Percentiles rank a stretch among this genome's conserved stretches.
Conservation (phyloP, 2,329 filamentous ascomycete species). For the Leptographium galeiforme region DNA sequence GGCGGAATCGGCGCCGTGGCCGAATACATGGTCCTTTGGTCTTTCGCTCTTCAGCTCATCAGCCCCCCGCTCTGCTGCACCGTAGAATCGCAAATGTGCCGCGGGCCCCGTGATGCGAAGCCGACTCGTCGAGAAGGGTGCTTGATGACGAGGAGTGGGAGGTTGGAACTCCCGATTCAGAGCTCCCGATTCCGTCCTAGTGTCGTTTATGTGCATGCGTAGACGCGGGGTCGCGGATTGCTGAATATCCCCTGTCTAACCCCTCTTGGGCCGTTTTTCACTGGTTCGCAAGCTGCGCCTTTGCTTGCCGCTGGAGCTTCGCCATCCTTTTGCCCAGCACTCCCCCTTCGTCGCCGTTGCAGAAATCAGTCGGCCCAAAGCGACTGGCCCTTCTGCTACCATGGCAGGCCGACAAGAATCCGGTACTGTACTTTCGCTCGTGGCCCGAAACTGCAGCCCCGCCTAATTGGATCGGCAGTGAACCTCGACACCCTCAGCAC, state of each 20-base stretch:
- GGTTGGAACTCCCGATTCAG: too few relatives aligned
- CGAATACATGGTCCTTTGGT: slow-evolving; percentile 24
- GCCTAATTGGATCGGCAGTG: slow-evolving; percentile 23
- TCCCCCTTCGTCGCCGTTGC: not conserved
- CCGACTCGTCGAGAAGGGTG: too few relatives aligned
- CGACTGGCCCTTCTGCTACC: not conserved
- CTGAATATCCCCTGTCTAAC: not conserved
- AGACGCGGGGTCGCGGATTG: not conserved
- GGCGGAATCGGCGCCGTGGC: slow-evolving; percentile 54
- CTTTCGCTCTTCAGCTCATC: not conserved
- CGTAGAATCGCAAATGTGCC: not conserved
- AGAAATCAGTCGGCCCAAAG: not conserved
- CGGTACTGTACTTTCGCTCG: not conserved
- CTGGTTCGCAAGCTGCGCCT: not conserved
- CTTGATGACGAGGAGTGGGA: too few relatives aligned
- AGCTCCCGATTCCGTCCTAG: too few relatives aligned
- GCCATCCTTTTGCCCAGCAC: not conserved
- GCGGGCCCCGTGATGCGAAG: too few relatives aligned
- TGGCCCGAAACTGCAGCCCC: not conserved
- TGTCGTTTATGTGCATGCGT: too few relatives aligned
- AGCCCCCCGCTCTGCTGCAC: not conserved
- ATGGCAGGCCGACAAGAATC: slow-evolving; percentile 12
- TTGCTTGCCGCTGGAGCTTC: not conserved
- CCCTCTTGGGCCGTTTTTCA: not conserved
- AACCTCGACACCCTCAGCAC: slow-evolving; percentile 63